Base-by-base conservation (phyloP, 768 basidiomycete species). In the Trametes sanguinea region DNA sequence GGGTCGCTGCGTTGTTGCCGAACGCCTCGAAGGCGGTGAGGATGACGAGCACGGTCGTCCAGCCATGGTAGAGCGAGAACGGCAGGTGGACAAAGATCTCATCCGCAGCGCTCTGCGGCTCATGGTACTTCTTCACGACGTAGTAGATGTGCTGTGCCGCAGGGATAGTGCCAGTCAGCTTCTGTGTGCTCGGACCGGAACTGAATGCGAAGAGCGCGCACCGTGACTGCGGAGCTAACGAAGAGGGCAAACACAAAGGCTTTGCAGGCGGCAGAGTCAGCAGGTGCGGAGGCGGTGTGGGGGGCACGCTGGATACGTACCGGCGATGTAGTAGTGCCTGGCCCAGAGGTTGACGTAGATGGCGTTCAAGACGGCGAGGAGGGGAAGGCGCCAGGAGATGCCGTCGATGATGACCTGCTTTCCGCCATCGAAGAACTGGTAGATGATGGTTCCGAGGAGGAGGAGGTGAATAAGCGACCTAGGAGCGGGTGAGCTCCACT, bases 11-110 rank as follows among this genome's bases (percentile, higher is more conserved):
- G 72, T 95, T 82, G 62, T 87, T 85, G 65, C 96, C 95, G 68
- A 95, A 95, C 0, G 94, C 94, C 66, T 94, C 88, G 69, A 95
- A 95, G 2, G 82, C 90, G 44, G 90, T 88, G 65, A 95, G 75
- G 68, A 95, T 74, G 60, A 94, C 85, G 54, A 92, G 84, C 61
- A 94, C 86, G 56, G 92, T 92, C 10, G 88, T 90, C 91, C 92
- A 94, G 40, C 94, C 95, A 70, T 97, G 94, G 77, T 90, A 97
- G 51, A 98, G 86, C 2, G 92, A 95, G 84, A 98, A 98, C 2
- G 97, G 97, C 16, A 97, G 86, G 74, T 98, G 95, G 46, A 98
- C 82, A 63, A 96, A 95, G 64, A 95, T 73, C 75, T 97, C 95
- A 64, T 96, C 94, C 22, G 80, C 79, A 46, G 81, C 66, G 62